Base-by-base conservation (phyloP, 306 rosid species). In the Phaseolus lunatus region DNA sequence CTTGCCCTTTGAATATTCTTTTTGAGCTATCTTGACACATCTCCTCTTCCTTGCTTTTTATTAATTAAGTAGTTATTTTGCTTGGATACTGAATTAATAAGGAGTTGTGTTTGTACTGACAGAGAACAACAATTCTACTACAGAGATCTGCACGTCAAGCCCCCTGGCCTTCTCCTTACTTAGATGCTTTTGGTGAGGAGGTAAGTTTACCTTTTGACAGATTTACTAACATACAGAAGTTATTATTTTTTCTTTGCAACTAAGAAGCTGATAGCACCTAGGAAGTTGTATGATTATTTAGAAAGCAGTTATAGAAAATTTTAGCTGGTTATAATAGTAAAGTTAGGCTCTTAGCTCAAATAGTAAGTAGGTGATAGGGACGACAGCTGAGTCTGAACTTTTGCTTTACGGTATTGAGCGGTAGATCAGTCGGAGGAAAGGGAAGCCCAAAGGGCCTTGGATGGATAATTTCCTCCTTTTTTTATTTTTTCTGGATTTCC, bases 131-230 rank as follows among this genome's bases (percentile, higher is more conserved):
- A 37, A 93, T 92, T 80, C 88, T 91, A 11, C 81, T 96, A 44
- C 99, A 87, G 84, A 86, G 99, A 84, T 87, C 96, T 33, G 99
- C 97, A 26, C 99, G 99, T 31, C 98, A 85, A 85, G 93, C 99
- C 75, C 96, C 92, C 18, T 96, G 99, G 99, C 97, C 94, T 67
- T 96, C 99, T 72, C 97, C 90, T 43, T 96, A 92, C 83, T 86
- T 96, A 89, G 99, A 96, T 86, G 86, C 86, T 78, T 96, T 91
- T 86, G 99, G 99, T 8, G 99, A 96, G 81, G 99, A 92, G 96
- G 99, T 92, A 86, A 82, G 75, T 68, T 58, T n/a, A 9, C 70
- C 71, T 47, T 57, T 73, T 24, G 49, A 62, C 63, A 73, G 23
- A 44, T 80, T 49, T n/a, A 43, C 53, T 62, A 15, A 52, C 18